Base-by-base conservation (phyloP, 495 filamentous ascomycete genomes). In the Melanomma pulvis-pyrius region DNA sequence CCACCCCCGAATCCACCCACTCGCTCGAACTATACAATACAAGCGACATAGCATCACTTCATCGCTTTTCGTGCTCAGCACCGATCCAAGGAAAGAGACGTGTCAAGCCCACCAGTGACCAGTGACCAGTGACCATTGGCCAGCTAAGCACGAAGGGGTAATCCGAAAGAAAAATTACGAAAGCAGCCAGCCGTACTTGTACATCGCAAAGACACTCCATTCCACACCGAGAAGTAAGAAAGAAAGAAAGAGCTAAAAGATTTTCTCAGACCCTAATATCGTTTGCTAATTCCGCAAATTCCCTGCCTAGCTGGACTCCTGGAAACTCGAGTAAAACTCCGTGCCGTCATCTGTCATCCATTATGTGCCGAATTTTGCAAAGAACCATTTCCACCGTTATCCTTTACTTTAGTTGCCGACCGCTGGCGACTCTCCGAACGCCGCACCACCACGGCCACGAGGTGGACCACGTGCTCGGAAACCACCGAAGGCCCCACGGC, bases 401-500 rank as follows among this genome's bases (percentile, higher is more conserved):
- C 39, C 39, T 7, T n/a, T 44, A 44, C 39, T n/a, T n/a, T n/a
- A n/a, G n/a, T n/a, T n/a, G n/a, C n/a, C n/a, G n/a, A n/a, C 39
- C 5, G 39, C 39, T 17, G 39, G 39, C 9, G 39, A 3, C 39
- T 44, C 39, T 7, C 39, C 13, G 17, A 44, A 44, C 8, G 39
- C 39, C n/a, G 39, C 39, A 44, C 51, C 51, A 24, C 51, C 51
- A 21, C 51, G 51, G 6, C 51, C 51, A 4, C 51, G 25, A 34
- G 51, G n/a, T 5, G 25, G 5, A 54, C 51, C 25, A 54, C 25
- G 51, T 21, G 7, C 26, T 2, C 51, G 51, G 51, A 15, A 34
- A 11, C 51, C 51, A 21, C n/a, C 22, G 48, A 22, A 29, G 39
- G 8, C 39, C 7, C 26, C 59, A 50, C 82, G 76, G 29, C 78